A percentile compares a stretch with the other conserved stretches of the same genome.
Evolutionary conservation across 495 filamentous ascomycete species (phyloP).

Genomic region (Immersiella caudata): DNA sequence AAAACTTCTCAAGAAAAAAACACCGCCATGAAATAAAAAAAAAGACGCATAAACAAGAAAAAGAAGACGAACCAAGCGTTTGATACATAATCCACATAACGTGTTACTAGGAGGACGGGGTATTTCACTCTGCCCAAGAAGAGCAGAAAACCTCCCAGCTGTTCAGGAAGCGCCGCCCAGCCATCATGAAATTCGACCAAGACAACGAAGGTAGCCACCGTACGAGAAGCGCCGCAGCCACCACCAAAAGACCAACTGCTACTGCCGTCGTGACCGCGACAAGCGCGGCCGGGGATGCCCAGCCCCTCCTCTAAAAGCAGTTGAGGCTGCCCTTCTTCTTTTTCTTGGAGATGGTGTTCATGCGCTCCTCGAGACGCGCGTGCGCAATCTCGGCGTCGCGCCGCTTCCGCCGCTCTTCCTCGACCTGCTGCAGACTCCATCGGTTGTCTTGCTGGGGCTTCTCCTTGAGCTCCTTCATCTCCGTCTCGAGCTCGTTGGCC

Average conservation of each 20-base stretch:
- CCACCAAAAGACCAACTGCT: not conserved
- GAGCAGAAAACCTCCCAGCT: not conserved
- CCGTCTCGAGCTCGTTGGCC: slow-evolving; percentile 73
- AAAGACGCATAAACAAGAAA: not conserved
- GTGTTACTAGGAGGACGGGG: not conserved
- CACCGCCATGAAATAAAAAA: not conserved
- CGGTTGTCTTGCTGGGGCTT: slow-evolving; percentile 58
- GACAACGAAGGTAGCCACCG: not conserved
- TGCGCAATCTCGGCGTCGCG: slow-evolving; percentile 85
- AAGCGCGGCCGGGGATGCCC: slow-evolving; percentile 8
- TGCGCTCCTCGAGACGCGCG: slow-evolving; percentile 86
- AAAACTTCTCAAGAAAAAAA: not conserved
- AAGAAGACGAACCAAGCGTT: not conserved
- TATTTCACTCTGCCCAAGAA: not conserved
- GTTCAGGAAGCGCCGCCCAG: not conserved
- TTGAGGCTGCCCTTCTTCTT: slow-evolving; percentile 96
- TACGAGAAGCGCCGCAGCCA: not conserved
- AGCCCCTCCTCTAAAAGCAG: slow-evolving; percentile 72
- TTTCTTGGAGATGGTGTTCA: slow-evolving; percentile 91
- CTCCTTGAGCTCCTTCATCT: slow-evolving; percentile 67
- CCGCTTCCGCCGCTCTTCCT: slow-evolving; percentile 88
- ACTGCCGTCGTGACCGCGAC: slow-evolving; percentile 4
- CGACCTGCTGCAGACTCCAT: slow-evolving; percentile 87
- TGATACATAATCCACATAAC: slow-evolving; percentile 19
- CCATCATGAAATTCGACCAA: not conserved